phyloP scores from a whole-genome alignment of 2,329 filamentous ascomycete genomes.

The Cladosporium colombiae region DNA sequence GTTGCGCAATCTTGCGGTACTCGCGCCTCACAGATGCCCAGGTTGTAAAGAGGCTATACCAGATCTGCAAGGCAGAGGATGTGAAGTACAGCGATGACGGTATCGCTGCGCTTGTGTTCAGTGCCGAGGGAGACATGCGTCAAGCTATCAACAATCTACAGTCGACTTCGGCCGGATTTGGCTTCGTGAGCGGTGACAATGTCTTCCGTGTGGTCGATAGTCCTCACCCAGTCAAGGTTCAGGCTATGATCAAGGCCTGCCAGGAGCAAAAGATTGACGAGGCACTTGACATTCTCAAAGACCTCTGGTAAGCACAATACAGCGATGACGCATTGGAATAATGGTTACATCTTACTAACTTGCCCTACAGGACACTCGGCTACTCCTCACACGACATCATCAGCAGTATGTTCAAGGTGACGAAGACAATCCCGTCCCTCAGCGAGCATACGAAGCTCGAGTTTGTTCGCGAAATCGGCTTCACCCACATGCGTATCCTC shows the following conservation, averaged over 20 bases:
- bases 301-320: conserved; percentile 68
- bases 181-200: conserved; percentile 95
- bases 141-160: conserved; percentile 99
- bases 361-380: conserved; percentile 65
- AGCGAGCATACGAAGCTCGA: conserved; percentile 95
- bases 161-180: conserved; percentile 88
- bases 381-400: conserved; percentile 99
- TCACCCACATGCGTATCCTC: conserved; percentile 98
- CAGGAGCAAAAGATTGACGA: conserved; percentile 88
- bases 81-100: conserved; percentile 92
- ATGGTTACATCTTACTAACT: neutral
- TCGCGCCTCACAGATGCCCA: conserved; percentile 89
- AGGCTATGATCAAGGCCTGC: conserved; percentile 97
- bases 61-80: conserved; percentile 90
- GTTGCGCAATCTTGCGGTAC: conserved; percentile 94
- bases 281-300: conserved; percentile 80
- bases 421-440: conserved; percentile 88
- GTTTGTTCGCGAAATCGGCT: conserved; percentile 93
- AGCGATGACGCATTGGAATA: neutral
- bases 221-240: conserved; percentile 96
- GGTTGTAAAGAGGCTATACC: conserved; percentile 83
- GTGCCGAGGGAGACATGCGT: conserved; percentile 96
- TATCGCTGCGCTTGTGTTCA: conserved; percentile 93
- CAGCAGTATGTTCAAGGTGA: conserved; percentile 98
- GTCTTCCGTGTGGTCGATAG: conserved; percentile 97